phyloP scores from a whole-genome alignment of 805 yeast genomes.

The Kodamaea nitidulidarum region DNA sequence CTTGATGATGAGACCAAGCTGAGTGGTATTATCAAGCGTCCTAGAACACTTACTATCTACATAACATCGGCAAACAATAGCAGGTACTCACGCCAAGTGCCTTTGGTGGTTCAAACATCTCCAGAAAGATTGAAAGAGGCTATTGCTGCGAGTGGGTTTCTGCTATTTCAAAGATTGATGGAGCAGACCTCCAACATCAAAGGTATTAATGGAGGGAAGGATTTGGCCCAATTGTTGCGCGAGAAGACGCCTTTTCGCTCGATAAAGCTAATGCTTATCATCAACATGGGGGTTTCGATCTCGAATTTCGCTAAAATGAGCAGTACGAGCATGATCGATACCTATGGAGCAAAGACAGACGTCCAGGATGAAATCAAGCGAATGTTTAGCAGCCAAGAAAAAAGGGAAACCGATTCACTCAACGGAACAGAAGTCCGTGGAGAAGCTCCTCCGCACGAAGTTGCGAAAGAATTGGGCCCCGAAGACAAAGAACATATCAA shows the following conservation, averaged over 20 bases:
- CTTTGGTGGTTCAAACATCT: slow-evolving; percentile 33
- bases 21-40: slow-evolving; percentile 38
- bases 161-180: slow-evolving; percentile 40
- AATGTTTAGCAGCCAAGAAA: slow-evolving; percentile 10
- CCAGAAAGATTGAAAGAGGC: slow-evolving; percentile 26
- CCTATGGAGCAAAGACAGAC: slow-evolving; percentile 18
- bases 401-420: not conserved
- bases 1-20: slow-evolving; percentile 57
- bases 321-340: slow-evolving; percentile 30
- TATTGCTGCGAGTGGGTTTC: slow-evolving; percentile 24
- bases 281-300: slow-evolving; percentile 47
- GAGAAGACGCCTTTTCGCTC: slow-evolving; percentile 11
- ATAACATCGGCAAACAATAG: slow-evolving; percentile 20
- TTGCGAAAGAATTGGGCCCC: not conserved
- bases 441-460: slow-evolving; percentile 7
- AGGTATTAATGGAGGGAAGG: slow-evolving; percentile 19
- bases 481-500: slow-evolving; percentile 16
- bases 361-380: slow-evolving; percentile 13
- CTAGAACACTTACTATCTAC: slow-evolving; percentile 50
- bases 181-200: slow-evolving; percentile 19
- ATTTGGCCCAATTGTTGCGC: slow-evolving; percentile 17
- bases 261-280: slow-evolving; percentile 39
- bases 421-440: slow-evolving; percentile 1
- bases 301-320: slow-evolving; percentile 50
- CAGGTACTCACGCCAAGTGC: slow-evolving; percentile 39